Base-by-base conservation (phyloP, 1,284 basidiomycete genomes). In the Ustilago nuda region DNA sequence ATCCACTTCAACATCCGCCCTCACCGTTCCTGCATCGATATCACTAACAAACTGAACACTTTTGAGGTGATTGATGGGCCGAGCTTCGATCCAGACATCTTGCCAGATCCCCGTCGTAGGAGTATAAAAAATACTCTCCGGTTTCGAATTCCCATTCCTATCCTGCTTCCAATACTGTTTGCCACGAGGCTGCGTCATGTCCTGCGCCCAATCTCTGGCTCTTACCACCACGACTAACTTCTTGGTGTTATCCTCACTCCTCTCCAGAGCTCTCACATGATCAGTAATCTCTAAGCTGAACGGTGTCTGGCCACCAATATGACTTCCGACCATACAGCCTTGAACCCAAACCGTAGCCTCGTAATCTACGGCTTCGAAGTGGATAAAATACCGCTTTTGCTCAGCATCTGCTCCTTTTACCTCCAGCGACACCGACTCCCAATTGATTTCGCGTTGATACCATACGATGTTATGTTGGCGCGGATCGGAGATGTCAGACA, bases 341-440 rank as follows among this genome's bases (percentile, higher is more conserved):
- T 69, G 43, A 4, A 79, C 64, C 72, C 67, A 80, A 13, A 79
- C 76, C 6, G 45, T 58, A 9, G 61, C 45, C 52, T 79, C 70
- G 57, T 80, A 80, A 46, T 80, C 78, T 8, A 80, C 76, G 3
- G 76, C 78, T 3, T 70, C 77, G 51, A 80, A 80, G 39, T 79
- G 76, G 5, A 80, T 33, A 12, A 72, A 61, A 36, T 61, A 58
- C 33, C 61, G 59, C 30, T 43, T 56, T 6, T n/a, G 39, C 11
- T 53, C 32, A 37, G 45, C 13, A 41, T 27, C 33, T 11, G 15
- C 30, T 1, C 36, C 54, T 23, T 43, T 46, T 3, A 17, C 15
- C 8, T 36, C 45, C 17, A 36, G 33, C 13, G 27, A 30, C 8
- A 32, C 27, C 8, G 7, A 2, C 11, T 63, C 27, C 54, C 46